Evolutionary conservation across 768 basidiomycete species (phyloP).

Genomic region (Leccinum sublutescens): DNA sequence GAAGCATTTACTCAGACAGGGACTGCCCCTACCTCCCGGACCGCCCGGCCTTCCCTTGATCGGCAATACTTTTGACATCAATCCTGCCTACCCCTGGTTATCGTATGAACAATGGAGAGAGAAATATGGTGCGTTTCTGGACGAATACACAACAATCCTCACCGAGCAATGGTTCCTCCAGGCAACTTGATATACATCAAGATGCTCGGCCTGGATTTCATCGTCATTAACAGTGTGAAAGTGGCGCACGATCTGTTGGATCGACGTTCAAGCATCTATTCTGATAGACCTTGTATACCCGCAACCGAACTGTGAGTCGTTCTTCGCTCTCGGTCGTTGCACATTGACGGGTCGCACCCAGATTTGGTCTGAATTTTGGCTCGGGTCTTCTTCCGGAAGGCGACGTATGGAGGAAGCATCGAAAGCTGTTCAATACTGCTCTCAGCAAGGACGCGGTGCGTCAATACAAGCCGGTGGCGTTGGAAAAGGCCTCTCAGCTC

Average conservation of each 20-base stretch:
- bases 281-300: slow-evolving; percentile 25
- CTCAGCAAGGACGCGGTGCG: slow-evolving; percentile 17
- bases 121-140: slow-evolving; percentile 25
- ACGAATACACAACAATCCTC: background rate
- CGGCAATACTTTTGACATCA: slow-evolving; percentile 23
- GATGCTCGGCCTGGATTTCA: slow-evolving; percentile 27
- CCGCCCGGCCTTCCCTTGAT: slow-evolving; percentile 44
- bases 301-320: slow-evolving; percentile 19
- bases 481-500: slow-evolving; percentile 22
- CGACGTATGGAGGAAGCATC: slow-evolving; percentile 30
- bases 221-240: slow-evolving; percentile 24
- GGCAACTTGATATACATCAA: slow-evolving; percentile 26
- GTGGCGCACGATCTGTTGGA: slow-evolving; percentile 26
- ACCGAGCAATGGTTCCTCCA: background rate
- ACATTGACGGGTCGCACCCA: slow-evolving; percentile 3
- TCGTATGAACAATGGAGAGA: slow-evolving; percentile 35
- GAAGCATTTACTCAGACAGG: slow-evolving; percentile 8
- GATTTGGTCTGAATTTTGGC: slow-evolving; percentile 32
- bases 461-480: slow-evolving; percentile 14
- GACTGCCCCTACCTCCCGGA: slow-evolving; percentile 46
- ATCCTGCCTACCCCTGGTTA: slow-evolving; percentile 28
- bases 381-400: slow-evolving; percentile 31
- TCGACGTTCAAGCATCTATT: slow-evolving; percentile 27
- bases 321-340: background rate
- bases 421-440: slow-evolving; percentile 22